Base-by-base conservation (phyloP, 2,329 filamentous ascomycete species). In the Cytospora piceae region DNA sequence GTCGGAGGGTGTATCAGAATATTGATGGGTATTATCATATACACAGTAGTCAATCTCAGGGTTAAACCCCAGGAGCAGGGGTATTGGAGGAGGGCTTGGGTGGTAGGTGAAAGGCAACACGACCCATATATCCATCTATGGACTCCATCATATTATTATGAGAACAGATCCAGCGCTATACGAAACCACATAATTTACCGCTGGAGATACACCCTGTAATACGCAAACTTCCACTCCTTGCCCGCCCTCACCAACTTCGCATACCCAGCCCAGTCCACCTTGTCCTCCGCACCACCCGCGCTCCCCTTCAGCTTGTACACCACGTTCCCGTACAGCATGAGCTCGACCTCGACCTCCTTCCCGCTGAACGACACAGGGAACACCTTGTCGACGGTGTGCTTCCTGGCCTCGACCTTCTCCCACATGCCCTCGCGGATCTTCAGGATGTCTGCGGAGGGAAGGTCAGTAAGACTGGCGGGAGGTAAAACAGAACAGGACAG, bases 391-490 rank as follows among this genome's bases (percentile, higher is more conserved):
- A 81, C 74, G 2, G 70, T 76, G 71, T 83, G 81, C 65, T 72
- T 78, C 49, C 81, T 74, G 46, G 74, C 73, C 63, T 72, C 70
- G 24, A 82, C 76, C 24, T 71, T 69, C 15, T 78, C 74, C 80
- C 81, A 82, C 81, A 83, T 83, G 29, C 74, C 72, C 22, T 69
- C 68, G 42, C 82, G 76, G 32, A 83, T 68, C 51, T 71, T 71
- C 4, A 75, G 74, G 57, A 83, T 79, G 49, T 80, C 81, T 83
- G 60, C 27, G 37, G 15, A 12, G 15, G 6, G 15, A 4, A 12
- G 7, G 27, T 62, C 22, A 56, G 60, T 31, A 46, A 9, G 14
- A 29, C 32, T 39, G 24, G 58, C 3, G 27, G 27, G 46, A 34
- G 46, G 31, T 11, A 46, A n/a, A 8, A 20, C 4, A 46, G 17